Conservation (phyloP, 768 basidiomycete genomes). For the Boletus patriciae region DNA sequence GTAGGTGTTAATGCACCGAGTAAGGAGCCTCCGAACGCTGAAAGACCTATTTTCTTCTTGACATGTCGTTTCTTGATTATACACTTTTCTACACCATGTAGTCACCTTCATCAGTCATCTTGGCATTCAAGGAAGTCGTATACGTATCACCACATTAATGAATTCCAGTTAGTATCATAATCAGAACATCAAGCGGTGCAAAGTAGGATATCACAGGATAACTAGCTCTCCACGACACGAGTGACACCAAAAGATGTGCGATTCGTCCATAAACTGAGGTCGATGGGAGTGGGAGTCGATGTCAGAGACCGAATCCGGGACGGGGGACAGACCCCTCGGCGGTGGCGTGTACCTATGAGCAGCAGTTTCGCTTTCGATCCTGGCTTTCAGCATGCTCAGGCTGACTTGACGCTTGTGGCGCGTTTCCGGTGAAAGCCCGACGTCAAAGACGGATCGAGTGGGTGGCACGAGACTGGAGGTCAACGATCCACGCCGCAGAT, state of each 20-base stretch:
- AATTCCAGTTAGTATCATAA: constrained; percentile 17
- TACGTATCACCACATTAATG: constrained; percentile 22
- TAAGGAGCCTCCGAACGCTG: constrained; percentile 30
- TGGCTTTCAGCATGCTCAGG: constrained; percentile 86
- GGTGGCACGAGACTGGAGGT: constrained; percentile 35
- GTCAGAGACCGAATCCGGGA: constrained; percentile 34
- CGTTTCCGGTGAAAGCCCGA: constrained; percentile 69
- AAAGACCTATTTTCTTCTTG: constrained; percentile 16
- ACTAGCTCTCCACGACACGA: constrained; percentile 81
- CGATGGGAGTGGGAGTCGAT: constrained; percentile 34
- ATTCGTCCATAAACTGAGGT: constrained; percentile 82
- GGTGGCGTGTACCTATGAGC: constrained; percentile 46
- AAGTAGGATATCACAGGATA: constrained; percentile 45
- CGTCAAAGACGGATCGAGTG: constrained; percentile 64
- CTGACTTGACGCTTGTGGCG: constrained; percentile 81
- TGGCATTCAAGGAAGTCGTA: constrained; percentile 8
- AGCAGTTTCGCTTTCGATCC: constrained; percentile 79
- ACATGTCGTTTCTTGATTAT: constrained; percentile 9
- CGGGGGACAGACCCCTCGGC: constrained; percentile 57
- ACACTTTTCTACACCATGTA: neutral
- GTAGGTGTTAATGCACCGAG: constrained; percentile 49
- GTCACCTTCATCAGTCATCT: constrained; percentile 1
- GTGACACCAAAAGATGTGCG: constrained; percentile 88
- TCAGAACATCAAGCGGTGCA: neutral
- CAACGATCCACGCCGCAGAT: constrained; percentile 40